Evolutionary conservation across 495 filamentous ascomycete genomes (phyloP), one percentile per base, ranked within the genome.

Genomic region (Stereocaulon alpinum): DNA sequence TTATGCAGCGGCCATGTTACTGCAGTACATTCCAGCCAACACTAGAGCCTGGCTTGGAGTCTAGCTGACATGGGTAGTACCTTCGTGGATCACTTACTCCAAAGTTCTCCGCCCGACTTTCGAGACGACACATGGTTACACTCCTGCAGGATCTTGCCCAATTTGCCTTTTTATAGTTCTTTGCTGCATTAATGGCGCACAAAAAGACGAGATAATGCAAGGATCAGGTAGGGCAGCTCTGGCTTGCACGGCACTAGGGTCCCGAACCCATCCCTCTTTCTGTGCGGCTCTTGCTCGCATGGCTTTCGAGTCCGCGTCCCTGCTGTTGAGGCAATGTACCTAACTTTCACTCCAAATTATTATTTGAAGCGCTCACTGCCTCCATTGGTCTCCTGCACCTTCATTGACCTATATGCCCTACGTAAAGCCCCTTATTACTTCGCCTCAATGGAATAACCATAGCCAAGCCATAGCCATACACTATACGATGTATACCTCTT

Each of bases 251-350:
- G 58, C 11, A 40, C 9, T 4, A 43, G 2, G 4, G 10, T 44
- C 40, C 49, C 58, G 50, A 32, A 40, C 17, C 34, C 34, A 52
- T 30, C 27, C 6, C 49, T 17, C 49, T 15, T 52, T 24, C 24
- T 51, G 50, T 54, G 58, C 58, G 58, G 58, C 58, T 60, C 58
- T 60, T 55, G 0, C 11, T 18, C 58, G 58, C 37, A 54, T 60
- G 49, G 41, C 40, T 34, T 0, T 20, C 18, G 42, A 54, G 50
- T 60, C 41, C 40, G 49, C 58, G 53, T 44, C 40, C 40, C 24
- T 24, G 24, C 24, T 43, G 57, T 52, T 48, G 40, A 59, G 50
- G 57, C 48, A 53, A 34, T 54, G 37, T 40, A 29, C 40, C 51
- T 27, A 34, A 60, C 45, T 29, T 40, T 30, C 40, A 40, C 24